Conservation (phyloP, 495 filamentous ascomycete species). For the Xylaria grammica region DNA sequence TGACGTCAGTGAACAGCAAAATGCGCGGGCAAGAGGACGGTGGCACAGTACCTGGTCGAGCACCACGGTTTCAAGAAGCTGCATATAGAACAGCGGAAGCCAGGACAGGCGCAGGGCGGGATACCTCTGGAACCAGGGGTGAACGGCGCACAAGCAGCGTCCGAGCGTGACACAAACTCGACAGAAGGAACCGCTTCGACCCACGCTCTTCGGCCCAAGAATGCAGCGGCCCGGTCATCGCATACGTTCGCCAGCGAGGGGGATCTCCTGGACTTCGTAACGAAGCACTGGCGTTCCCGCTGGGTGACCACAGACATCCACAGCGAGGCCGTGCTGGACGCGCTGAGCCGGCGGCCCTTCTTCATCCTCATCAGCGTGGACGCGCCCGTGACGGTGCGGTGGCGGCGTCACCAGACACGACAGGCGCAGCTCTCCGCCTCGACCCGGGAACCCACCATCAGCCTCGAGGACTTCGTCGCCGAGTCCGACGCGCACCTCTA, state of each 20-base stretch:
- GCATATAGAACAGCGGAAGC: slow-evolving; percentile 36
- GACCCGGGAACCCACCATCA: slow-evolving; percentile 41
- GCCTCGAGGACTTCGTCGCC: slow-evolving; percentile 77
- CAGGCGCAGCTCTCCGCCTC: slow-evolving; percentile 46
- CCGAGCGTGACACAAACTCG: slow-evolving; percentile 39
- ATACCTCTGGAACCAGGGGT: background rate
- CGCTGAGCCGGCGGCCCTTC: slow-evolving; percentile 79
- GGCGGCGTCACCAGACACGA: slow-evolving; percentile 65
- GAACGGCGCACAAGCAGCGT: background rate
- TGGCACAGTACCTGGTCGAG: slow-evolving; percentile 80
- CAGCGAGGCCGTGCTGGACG: slow-evolving; percentile 69
- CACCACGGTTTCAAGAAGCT: slow-evolving; percentile 75
- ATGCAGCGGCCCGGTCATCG: slow-evolving; percentile 22
- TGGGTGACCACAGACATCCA: slow-evolving; percentile 87
- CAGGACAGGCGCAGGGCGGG: background rate
- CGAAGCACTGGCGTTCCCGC: slow-evolving; percentile 76
- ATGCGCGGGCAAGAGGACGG: slow-evolving; percentile 85
- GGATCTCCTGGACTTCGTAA: slow-evolving; percentile 80
- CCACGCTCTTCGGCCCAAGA: slow-evolving; percentile 26
- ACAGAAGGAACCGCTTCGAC: background rate
- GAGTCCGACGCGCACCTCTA: slow-evolving; percentile 81
- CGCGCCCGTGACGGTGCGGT: slow-evolving; percentile 82
- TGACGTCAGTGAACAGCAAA: slow-evolving; percentile 63
- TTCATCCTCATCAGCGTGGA: slow-evolving; percentile 93
- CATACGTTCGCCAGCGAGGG: slow-evolving; percentile 62